A percentile compares a stretch with the other conserved stretches of the same genome.
Evolutionary conservation across 2,329 filamentous ascomycete genomes (phyloP).

Genomic region (Fusarium cicatricum): DNA sequence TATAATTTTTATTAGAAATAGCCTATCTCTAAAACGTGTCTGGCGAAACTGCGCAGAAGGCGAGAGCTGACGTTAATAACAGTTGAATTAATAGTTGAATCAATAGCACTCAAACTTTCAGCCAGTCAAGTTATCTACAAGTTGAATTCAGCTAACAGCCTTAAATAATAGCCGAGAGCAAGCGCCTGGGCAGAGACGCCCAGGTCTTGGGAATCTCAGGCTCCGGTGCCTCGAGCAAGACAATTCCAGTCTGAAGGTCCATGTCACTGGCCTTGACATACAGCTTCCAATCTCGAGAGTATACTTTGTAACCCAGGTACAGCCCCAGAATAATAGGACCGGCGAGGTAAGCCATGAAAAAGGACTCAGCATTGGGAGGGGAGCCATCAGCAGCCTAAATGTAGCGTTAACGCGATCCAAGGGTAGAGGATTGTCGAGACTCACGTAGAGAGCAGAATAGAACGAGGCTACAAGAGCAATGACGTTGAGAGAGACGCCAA

Average conservation of each 20-base stretch:
- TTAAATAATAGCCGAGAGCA: no score
- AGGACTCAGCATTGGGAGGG: constrained; percentile 72
- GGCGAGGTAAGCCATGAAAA: constrained; percentile 76
- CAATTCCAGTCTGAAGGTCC: constrained; percentile 84
- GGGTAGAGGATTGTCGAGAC: no score
- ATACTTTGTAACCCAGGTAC: constrained; percentile 79
- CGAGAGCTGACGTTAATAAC: no score
- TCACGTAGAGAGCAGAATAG: constrained; percentile 71
- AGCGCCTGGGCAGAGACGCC: not conserved
- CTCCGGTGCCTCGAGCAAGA: constrained; percentile 79
- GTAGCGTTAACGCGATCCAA: no score
- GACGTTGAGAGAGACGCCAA: constrained; percentile 78
- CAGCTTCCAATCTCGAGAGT: constrained; percentile 64
- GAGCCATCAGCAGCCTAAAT: no score
- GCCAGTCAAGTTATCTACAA: no score
- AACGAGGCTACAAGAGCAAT: constrained; percentile 86
- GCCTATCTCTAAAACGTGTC: no score
- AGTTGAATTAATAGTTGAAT: no score
- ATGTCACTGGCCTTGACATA: constrained; percentile 75
- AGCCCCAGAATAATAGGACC: constrained; percentile 71
- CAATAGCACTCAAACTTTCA: no score
- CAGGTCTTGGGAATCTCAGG: constrained; percentile 67
- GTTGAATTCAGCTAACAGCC: no score
- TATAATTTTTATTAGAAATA: no score
- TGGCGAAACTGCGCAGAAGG: no score